These are phyloP conservation scores for Nitzschia sp. DNA, from an alignment of 108 stramenopile genomes.

Conservation along the genomic window DNA sequence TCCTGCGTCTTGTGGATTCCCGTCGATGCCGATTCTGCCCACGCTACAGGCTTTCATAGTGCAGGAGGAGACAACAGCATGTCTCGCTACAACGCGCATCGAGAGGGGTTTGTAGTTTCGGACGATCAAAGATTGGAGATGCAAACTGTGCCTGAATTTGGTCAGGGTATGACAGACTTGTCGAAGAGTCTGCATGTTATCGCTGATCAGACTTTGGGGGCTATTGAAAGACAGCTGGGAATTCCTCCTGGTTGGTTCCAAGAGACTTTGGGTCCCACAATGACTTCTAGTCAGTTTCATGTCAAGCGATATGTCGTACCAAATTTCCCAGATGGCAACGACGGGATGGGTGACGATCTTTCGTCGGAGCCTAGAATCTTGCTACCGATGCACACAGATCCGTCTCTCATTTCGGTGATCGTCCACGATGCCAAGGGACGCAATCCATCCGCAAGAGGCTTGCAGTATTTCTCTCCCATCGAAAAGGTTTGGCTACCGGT, in stretches of 20 bases:
- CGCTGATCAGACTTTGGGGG: conserved; percentile 45
- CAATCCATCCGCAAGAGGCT: conserved; percentile 49
- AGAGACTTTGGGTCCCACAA: conserved; percentile 56
- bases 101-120: conserved; percentile 83
- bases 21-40: conserved; percentile 56
- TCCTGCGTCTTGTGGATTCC: conserved; percentile 28
- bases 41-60: conserved; percentile 76
- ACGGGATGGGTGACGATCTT: conserved; percentile 6
- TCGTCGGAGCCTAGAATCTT: conserved; percentile 22
- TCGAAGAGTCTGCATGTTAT: conserved; percentile 56
- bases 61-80: conserved; percentile 40
- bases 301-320: conserved; percentile 63
- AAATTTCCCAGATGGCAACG: background rate
- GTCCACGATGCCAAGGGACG: conserved; percentile 55
- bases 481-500: conserved; percentile 52
- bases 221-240: conserved; percentile 55
- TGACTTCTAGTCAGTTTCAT: conserved; percentile 77
- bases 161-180: conserved; percentile 11
- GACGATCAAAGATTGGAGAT: conserved; percentile 46
- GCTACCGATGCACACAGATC: conserved; percentile 83
- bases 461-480: conserved; percentile 39
- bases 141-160: conserved; percentile 2
- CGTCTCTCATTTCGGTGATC: conserved; percentile 79
- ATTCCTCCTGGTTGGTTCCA: conserved; percentile 57
- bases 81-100: conserved; percentile 67